Base-by-base conservation (phyloP, 176 grass and related monocot species). In the Cocos nucifera region DNA sequence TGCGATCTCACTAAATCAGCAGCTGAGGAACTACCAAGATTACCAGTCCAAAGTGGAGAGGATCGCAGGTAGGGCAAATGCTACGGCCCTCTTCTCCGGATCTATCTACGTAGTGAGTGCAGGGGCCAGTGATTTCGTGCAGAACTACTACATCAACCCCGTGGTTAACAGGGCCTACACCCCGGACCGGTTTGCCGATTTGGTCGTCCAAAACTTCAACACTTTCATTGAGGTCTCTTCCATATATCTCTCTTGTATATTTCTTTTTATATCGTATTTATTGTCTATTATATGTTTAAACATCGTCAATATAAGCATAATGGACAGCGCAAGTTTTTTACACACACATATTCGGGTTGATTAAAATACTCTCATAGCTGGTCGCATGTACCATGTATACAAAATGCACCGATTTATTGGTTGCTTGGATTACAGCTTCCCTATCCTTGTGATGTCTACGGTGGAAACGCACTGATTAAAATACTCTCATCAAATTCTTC, bases 91-190 rank as follows among this genome's bases (percentile, higher is more conserved):
- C 16, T 79, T 86, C 82, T 54, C 61, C 29, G 93, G 65, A 12
- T 82, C 87, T 54, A 91, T 91, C 75, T 88, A 88, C 81, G 51
- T 97, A 6, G 27, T 91, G 59, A 97, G 93, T 58, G 78, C 84
- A 49, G 93, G 93, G 26, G 91, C 78, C 75, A 88, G 87, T 54
- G 93, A 97, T 63, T 97, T 78, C 72, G 65, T 97, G 70, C 93
- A 97, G 81, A 97, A 91, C 68, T 91, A 91, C 81, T 97, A 97
- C 78, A 76, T 97, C 19, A 85, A 97, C 64, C 84, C 87, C 8
- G 5, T 91, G 30, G 50, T 97, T 9, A 60, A 27, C 19, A 69
- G 50, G 62, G 19, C 82, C 49, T 85, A 82, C 70, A 88, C 78
- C 6, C 69, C 84, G 0, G 92, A 91, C 8, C 83, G 78, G 75